Percentiles rank a stretch among this genome's conserved stretches.
phyloP scores from a whole-genome alignment of 768 basidiomycete species.

The Chlorophyllum brunneum region DNA sequence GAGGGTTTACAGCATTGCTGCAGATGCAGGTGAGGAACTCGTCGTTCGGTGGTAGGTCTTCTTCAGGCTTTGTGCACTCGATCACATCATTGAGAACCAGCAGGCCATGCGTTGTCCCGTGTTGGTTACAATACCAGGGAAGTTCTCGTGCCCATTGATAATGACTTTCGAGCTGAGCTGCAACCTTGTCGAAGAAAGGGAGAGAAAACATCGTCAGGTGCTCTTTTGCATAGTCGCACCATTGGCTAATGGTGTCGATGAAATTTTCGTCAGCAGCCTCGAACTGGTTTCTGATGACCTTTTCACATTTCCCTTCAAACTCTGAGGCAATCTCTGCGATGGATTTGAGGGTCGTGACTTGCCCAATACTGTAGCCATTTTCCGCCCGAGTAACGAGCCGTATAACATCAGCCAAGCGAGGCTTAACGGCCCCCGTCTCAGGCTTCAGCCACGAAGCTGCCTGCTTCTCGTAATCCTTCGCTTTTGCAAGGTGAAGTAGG shows the following conservation, averaged over 20 bases:
- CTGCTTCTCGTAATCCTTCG: slow-evolving; percentile 76
- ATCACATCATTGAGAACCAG: slow-evolving; percentile 71
- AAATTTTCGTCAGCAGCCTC: slow-evolving; percentile 55
- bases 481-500: slow-evolving; percentile 59
- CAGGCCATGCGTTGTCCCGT: slow-evolving; percentile 60
- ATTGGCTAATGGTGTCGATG: slow-evolving; percentile 68
- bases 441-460: slow-evolving; percentile 67
- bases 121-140: slow-evolving; percentile 76
- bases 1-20: slow-evolving; percentile 69
- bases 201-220: slow-evolving; percentile 72
- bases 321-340: slow-evolving; percentile 76
- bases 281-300: slow-evolving; percentile 64
- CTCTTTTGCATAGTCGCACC: slow-evolving; percentile 68
- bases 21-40: slow-evolving; percentile 88
- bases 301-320: slow-evolving; percentile 71
- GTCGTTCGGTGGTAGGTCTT: slow-evolving; percentile 74
- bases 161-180: slow-evolving; percentile 63
- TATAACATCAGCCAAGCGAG: slow-evolving; percentile 66
- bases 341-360: slow-evolving; percentile 61
- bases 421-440: slow-evolving; percentile 50
- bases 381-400: slow-evolving; percentile 67
- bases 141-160: slow-evolving; percentile 69
- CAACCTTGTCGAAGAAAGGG: slow-evolving; percentile 69
- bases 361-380: slow-evolving; percentile 71
- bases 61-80: slow-evolving; percentile 69